Evolutionary conservation across 768 basidiomycete genomes (phyloP).

Genomic region (Lepiota subincarnata): DNA sequence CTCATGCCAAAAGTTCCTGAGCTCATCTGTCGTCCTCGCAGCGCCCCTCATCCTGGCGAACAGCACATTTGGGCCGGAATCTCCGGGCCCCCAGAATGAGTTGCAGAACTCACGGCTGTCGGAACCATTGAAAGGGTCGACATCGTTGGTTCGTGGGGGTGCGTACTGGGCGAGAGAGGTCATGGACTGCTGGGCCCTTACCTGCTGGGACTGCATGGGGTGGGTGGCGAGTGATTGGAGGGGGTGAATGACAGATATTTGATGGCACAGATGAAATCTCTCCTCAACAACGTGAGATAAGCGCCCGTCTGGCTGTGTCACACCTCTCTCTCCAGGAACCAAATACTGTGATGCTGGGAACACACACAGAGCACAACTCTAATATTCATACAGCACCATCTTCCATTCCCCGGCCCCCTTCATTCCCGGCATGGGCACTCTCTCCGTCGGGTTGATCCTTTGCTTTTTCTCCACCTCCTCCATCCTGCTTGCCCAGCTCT

Average conservation of each 20-base stretch:
- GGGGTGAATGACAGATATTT: slow-evolving; percentile 11
- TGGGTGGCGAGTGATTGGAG: neutral
- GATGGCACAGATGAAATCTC: slow-evolving; percentile 8
- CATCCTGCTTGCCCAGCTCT: slow-evolving; percentile 53
- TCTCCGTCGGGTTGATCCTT: slow-evolving; percentile 45
- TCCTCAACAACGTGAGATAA: neutral
- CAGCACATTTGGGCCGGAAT: slow-evolving; percentile 85
- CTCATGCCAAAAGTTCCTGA: slow-evolving; percentile 89
- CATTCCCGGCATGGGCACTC: slow-evolving; percentile 48
- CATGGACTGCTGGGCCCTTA: slow-evolving; percentile 61
- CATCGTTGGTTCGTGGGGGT: slow-evolving; percentile 41
- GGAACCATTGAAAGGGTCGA: slow-evolving; percentile 40
- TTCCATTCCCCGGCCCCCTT: slow-evolving; percentile 35
- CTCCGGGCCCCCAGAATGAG: slow-evolving; percentile 88
- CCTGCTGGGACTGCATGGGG: slow-evolving; percentile 4
- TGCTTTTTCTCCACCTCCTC: slow-evolving; percentile 47
- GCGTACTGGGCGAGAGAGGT: slow-evolving; percentile 67
- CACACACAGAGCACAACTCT: slow-evolving; percentile 3
- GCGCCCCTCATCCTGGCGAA: slow-evolving; percentile 86
- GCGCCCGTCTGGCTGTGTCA: neutral
- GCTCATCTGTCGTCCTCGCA: slow-evolving; percentile 81
- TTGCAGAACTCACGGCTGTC: slow-evolving; percentile 79
- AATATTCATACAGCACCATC: slow-evolving; percentile 37
- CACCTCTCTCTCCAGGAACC: neutral
- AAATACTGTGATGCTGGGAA: neutral